These are phyloP conservation scores for Cutaneotrichosporon sp. DNA, from an alignment of 1,284 basidiomycete genomes.

Conservation along the genomic window DNA sequence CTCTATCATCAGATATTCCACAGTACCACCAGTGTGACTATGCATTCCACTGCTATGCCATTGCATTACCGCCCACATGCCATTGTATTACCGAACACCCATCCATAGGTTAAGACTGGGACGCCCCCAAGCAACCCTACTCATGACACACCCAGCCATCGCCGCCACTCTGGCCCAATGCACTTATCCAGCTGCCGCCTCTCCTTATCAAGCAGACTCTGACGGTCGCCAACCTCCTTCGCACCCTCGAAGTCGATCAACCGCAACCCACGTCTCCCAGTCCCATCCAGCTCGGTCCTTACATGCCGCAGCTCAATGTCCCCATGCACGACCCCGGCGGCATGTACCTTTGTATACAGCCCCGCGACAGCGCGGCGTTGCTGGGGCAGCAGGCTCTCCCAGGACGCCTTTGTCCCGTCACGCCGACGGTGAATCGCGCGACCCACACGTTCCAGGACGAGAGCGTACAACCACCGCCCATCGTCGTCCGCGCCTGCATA, in stretches of 20 bases:
- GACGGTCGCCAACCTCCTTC: not conserved
- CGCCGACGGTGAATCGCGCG: not conserved
- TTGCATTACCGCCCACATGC: no score
- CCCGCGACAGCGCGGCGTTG: slow-evolving; percentile 1
- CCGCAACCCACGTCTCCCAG: not conserved
- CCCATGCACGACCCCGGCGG: not conserved
- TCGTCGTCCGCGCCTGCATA: not conserved
- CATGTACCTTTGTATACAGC: not conserved
- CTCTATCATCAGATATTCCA: no score
- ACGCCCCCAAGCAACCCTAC: no score
- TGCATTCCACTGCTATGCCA: no score
- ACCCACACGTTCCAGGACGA: slow-evolving; percentile 1
- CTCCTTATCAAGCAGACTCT: not conserved
- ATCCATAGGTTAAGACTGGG: no score
- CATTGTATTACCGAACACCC: no score
- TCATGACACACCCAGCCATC: not conserved
- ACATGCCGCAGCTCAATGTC: slow-evolving; percentile 2
- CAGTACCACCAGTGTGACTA: no score
- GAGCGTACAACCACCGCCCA: not conserved
- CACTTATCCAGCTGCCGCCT: not conserved
- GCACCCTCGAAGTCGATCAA: slow-evolving; percentile 2
- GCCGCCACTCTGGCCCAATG: not conserved
- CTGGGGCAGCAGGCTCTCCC: not conserved
- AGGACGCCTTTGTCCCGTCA: not conserved
- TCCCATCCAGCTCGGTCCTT: not conserved